phyloP scores from a whole-genome alignment of 176 grass and related monocot genomes.

The Zizania latifolia region DNA sequence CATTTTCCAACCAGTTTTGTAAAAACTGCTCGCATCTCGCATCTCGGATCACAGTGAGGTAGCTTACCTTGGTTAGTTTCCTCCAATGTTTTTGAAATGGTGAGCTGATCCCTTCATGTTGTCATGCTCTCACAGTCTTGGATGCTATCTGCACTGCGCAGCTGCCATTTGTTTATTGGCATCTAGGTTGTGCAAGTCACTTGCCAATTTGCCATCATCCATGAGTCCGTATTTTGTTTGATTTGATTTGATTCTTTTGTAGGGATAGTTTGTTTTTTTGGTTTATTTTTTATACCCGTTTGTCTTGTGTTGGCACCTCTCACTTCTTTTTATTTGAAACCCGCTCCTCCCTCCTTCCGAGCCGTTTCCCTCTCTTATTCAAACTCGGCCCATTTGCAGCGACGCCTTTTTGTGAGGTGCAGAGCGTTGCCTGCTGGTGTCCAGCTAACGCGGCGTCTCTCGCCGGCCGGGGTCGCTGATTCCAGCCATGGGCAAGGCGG shows the following conservation, averaged over 20 bases:
- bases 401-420: too few species aligned
- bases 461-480: not conserved
- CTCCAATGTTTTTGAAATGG: not conserved
- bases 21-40: too few species aligned
- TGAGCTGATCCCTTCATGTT: too few species aligned
- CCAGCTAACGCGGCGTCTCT: not conserved
- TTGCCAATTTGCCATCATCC: not conserved
- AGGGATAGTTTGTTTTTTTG: not conserved
- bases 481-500: conserved; percentile 69
- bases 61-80: too few species aligned
- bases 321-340: conserved; percentile 34
- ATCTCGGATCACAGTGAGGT: too few species aligned
- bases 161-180: not conserved
- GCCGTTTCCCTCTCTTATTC: conserved; percentile 61
- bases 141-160: not conserved
- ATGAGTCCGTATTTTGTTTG: not conserved
- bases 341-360: conserved; percentile 2
- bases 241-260: not conserved
- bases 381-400: conserved; percentile 16
- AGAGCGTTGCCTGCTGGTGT: too few species aligned
- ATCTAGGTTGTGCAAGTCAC: too few species aligned
- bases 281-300: not conserved
- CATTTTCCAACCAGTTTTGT: too few species aligned
- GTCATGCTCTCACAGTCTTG: not conserved
- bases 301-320: conserved; percentile 22